These are phyloP conservation scores for Purpureocillium takamizusanense DNA, from an alignment of 2,329 filamentous ascomycete genomes.

Conservation along the genomic window DNA sequence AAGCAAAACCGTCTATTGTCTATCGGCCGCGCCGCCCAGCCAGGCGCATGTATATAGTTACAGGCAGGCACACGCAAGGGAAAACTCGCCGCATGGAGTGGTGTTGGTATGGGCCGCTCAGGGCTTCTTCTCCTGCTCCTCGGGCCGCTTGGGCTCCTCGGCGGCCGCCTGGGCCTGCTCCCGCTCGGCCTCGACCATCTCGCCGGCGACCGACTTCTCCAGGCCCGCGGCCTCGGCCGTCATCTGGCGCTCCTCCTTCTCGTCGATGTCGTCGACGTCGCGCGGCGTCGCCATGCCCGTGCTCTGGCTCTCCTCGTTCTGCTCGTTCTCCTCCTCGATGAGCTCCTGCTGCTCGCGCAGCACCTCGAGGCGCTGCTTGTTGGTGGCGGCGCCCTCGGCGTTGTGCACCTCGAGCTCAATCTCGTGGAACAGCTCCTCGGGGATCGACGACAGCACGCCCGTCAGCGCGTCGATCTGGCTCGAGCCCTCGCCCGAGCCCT, in stretches of 20 bases:
- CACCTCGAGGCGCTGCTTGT: conserved; percentile 97
- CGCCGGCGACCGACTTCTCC: conserved; percentile 39
- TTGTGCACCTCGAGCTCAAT: conserved; percentile 97
- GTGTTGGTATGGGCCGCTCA: too few species aligned
- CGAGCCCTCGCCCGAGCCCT: conserved; percentile 78
- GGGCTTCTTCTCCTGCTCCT: too few species aligned
- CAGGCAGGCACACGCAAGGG: too few species aligned
- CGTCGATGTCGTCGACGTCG: conserved; percentile 88
- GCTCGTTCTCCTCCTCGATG: conserved; percentile 93
- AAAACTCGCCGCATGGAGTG: too few species aligned
- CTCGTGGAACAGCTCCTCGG: conserved; percentile 98
- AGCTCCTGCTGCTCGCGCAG: conserved; percentile 97
- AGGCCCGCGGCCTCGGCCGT: conserved; percentile 39
- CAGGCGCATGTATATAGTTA: too few species aligned
- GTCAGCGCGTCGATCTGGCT: conserved; percentile 89
- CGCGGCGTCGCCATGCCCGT: conserved; percentile 67
- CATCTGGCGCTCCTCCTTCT: conserved; percentile 68
- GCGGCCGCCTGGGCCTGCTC: conserved; percentile 28
- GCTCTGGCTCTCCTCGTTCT: conserved; percentile 72
- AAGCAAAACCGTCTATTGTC: too few species aligned
- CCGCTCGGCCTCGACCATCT: conserved; percentile 46
- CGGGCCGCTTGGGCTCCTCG: conserved; percentile 1
- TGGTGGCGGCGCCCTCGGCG: conserved; percentile 92
- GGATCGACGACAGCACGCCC: conserved; percentile 86
- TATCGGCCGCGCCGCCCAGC: too few species aligned